Conservation (phyloP, 495 filamentous ascomycete genomes). For the Xylaria castorea region DNA sequence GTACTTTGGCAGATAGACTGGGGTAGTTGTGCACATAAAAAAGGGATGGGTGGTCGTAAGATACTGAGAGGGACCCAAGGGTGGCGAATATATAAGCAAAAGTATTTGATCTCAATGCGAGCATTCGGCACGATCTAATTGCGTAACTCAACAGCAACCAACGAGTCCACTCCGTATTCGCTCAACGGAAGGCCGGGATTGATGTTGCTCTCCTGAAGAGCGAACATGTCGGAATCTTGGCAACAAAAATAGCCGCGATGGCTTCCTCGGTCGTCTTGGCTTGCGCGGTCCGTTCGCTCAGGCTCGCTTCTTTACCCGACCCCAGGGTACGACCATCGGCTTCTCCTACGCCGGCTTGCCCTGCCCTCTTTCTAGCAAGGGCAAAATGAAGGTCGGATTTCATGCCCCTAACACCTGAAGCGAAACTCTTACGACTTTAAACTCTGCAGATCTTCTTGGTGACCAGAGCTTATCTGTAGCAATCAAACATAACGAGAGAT, state of each 20-base stretch:
- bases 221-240: slow-evolving; percentile 37
- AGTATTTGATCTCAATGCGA: background rate
- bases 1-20: slow-evolving; percentile 54
- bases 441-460: background rate
- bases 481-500: background rate
- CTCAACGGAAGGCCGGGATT: slow-evolving; percentile 32
- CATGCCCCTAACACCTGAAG: background rate
- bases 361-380: background rate
- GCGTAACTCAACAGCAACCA: slow-evolving; percentile 48
- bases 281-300: slow-evolving; percentile 5
- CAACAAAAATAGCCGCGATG: slow-evolving; percentile 1
- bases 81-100: background rate
- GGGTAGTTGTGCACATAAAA: too few relatives aligned
- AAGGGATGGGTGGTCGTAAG: too few relatives aligned
- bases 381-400: background rate
- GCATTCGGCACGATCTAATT: slow-evolving; percentile 35
- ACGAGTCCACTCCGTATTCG: slow-evolving; percentile 46
- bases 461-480: background rate
- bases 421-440: background rate
- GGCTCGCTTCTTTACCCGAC: background rate
- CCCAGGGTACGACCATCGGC: background rate
- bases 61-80: background rate
- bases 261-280: background rate
- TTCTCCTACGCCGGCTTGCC: background rate
- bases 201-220: slow-evolving; percentile 39